Percentiles rank a stretch among this genome's conserved stretches.
These are phyloP conservation scores for Leucocoprinus leucothites DNA, from an alignment of 768 basidiomycete species.

Conservation along the genomic window DNA sequence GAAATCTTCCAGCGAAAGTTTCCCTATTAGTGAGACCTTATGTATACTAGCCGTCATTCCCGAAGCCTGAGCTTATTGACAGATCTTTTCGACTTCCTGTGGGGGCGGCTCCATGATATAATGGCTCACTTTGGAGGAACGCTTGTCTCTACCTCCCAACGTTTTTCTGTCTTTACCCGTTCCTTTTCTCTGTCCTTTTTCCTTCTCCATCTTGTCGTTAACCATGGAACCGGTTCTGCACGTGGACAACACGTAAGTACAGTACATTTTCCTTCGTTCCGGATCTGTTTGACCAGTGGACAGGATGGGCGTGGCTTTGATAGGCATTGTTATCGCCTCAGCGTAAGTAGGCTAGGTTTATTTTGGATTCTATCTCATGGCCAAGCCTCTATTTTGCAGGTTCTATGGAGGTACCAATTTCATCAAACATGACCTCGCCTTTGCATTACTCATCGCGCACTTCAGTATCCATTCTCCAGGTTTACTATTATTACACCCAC, in stretches of 20 bases:
- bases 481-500: slow-evolving; percentile 52
- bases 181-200: not conserved
- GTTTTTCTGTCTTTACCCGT: not conserved
- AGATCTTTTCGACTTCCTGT: slow-evolving; percentile 1
- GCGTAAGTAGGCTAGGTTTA: slow-evolving; percentile 30
- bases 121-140: not conserved
- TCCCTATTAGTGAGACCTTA: not conserved
- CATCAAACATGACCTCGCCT: not conserved
- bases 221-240: not conserved
- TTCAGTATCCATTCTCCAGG: slow-evolving; percentile 53
- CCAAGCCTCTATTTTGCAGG: slow-evolving; percentile 22
- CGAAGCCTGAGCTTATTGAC: slow-evolving; percentile 12
- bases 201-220: not conserved
- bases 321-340: slow-evolving; percentile 47
- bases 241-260: slow-evolving; percentile 33
- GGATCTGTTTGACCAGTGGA: not conserved
- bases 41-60: not conserved
- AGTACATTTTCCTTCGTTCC: not conserved
- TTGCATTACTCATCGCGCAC: not conserved
- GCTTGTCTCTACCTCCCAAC: not conserved
- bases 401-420: slow-evolving; percentile 44
- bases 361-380: not conserved
- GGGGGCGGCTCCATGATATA: slow-evolving; percentile 10
- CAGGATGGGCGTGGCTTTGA: slow-evolving; percentile 48
- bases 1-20: not conserved